Base-by-base conservation (phyloP, 371 early-diverging fungal species). In the Encephalitozoon cuniculi region DNA sequence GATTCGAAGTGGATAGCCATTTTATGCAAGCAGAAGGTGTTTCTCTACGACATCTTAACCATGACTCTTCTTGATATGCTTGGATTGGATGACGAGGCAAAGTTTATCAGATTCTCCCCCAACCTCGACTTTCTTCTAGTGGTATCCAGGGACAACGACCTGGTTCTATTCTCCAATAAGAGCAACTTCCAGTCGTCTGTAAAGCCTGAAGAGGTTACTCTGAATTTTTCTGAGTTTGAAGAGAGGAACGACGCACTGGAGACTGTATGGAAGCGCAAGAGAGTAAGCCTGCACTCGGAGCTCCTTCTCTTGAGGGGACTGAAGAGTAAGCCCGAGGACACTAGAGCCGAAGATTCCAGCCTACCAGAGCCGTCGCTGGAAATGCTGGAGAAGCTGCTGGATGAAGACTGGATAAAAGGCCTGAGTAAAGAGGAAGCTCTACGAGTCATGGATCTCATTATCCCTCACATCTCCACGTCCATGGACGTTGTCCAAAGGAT, bases 101-200 rank as follows among this genome's bases (percentile, higher is more conserved):
- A 64, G 30, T 73, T 64, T 52, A 64, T 73, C 32, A 73, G 73
- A 52, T 73, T 73, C 64, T 51, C 59, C 52, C 40, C 25, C 2
- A 49, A 73, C 37, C 63, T 43, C 9, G 44, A 51, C n/a, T 73
- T 73, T 46, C 21, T 73, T 11, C 15, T 73, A 7, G 49, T 51
- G 49, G 65, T 64, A 8, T 43, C 73, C 21, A 30, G 37, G 18
- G 15, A 1, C 7, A 55, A 73, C 49, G 65, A 73, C n/a, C 34
- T 73, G 11, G 39, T 73, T 32, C 5, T 73, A 6, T 46, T 73
- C 18, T 59, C 34, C 2, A 73, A 64, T 28, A 73, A 64, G 53
- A 59, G 30, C n/a, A 34, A 34, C 12, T 59, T 59, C 37, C 37
- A 34, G 59, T 18, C 30, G 5, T 34, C 15, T 5, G n/a, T 15